Conservation (phyloP, 108 stramenopile species). For the Cyclotella sp. region DNA sequence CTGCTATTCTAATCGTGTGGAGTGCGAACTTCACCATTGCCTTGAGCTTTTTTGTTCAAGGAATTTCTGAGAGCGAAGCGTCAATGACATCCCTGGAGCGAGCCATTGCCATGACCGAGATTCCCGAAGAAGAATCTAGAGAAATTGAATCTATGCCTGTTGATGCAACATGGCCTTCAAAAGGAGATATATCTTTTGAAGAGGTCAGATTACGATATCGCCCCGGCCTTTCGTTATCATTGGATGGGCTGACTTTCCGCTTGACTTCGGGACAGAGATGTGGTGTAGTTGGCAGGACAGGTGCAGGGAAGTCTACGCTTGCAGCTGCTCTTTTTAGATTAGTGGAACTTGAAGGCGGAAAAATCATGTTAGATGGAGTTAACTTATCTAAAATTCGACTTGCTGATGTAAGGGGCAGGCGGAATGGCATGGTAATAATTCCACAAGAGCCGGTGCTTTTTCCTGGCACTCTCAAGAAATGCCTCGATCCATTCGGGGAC, state of each 20-base stretch:
- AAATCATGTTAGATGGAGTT: conserved; percentile 80
- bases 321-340: conserved; percentile 85
- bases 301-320: conserved; percentile 71
- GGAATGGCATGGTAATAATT: conserved; percentile 83
- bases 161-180: conserved; percentile 64
- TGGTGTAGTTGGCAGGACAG: conserved; percentile 81
- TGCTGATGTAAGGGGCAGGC: conserved; percentile 78
- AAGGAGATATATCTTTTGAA: conserved; percentile 68
- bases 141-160: conserved; percentile 20
- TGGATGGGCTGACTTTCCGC: conserved; percentile 73
- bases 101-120: conserved; percentile 66
- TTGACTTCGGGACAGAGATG: conserved; percentile 71
- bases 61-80: conserved; percentile 83
- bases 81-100: conserved; percentile 86
- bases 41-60: conserved; percentile 79
- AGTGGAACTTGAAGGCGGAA: conserved; percentile 84
- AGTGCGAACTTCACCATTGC: conserved; percentile 77
- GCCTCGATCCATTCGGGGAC: conserved; percentile 90
- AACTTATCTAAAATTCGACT: conserved; percentile 75
- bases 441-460: conserved; percentile 97
- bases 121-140: conserved; percentile 68
- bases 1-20: conserved; percentile 48
- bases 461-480: conserved; percentile 86
- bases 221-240: conserved; percentile 69
- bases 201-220: conserved; percentile 79